Base-by-base conservation (phyloP, 148 eudicot genomes). In the Chenopodium suecicum region DNA sequence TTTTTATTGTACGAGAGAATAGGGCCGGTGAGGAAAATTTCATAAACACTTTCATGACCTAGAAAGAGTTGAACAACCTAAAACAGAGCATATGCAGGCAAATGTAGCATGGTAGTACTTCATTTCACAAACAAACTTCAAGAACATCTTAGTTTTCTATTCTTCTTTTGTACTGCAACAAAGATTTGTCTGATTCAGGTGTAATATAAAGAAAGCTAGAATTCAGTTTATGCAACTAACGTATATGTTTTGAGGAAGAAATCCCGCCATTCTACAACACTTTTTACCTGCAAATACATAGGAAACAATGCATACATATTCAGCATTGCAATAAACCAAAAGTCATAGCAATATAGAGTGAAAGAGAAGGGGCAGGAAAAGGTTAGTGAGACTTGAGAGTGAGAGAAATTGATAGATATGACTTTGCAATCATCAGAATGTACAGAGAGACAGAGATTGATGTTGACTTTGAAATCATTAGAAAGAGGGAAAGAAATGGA, bases 261-360 rank as follows among this genome's bases (percentile, higher is more conserved):
- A 82, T 87, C 97, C 75, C 97, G 84, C 99, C 99, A 96, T 44
- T 96, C 99, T 34, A 96, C 92, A 60, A 96, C 78, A 86, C 97
- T 89, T 87, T 96, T 96, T 58, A 94, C 95, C 98, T 94, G 88
- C 76, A 89, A 44, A 73, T 29, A 50, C 56, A 76, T 54, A 83
- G 66, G 31, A 78, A 75, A 31, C 27, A 62, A 23, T 44, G 48
- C 9, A 76, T 71, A 50, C 32, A 79, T 41, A 41, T 41, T 41
- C 44, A 41, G 8, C 44, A 41, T 6, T 50, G 14, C 54, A 50
- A 27, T 27, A 27, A 27, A 27, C 27, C 27, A 27, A 27, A 27
- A 27, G 27, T 27, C 27, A 27, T 27, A 27, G 27, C 27, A 27
- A 50, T 27, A 7, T 27, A 77, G 0, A 54, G 62, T 50, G 44